Conservation (phyloP, 176 grass and related monocot species). For the Phoenix dactylifera region DNA sequence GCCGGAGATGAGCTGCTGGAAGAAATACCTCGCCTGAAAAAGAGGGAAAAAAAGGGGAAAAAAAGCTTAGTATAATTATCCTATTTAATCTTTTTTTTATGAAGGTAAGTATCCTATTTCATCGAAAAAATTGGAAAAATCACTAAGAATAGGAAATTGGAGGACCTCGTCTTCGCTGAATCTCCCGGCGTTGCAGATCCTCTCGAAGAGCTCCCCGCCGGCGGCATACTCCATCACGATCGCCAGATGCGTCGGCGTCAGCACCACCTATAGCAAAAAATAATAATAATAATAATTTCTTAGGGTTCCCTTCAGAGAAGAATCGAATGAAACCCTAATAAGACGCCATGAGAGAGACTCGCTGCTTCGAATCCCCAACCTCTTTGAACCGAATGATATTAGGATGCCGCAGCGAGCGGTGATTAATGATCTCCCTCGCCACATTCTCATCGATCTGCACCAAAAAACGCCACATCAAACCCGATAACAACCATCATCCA, state of each 20-base stretch:
- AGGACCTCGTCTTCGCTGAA: conserved; percentile 88
- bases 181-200: conserved; percentile 80
- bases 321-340: conserved; percentile 2
- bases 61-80: background rate
- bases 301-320: too few relatives aligned
- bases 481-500: background rate
- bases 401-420: conserved; percentile 75
- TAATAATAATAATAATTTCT: background rate
- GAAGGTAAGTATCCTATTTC: too few relatives aligned
- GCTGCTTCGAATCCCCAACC: conserved; percentile 20
- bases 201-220: conserved; percentile 82
- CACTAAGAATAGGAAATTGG: background rate
- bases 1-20: conserved; percentile 93
- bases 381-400: conserved; percentile 96
- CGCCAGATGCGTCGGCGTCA: conserved; percentile 79
- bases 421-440: conserved; percentile 83
- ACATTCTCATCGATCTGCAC: conserved; percentile 60
- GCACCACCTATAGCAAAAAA: conserved; percentile 35
- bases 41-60: background rate
- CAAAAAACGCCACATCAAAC: background rate
- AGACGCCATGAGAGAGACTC: background rate
- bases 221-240: conserved; percentile 95
- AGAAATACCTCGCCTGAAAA: conserved; percentile 79
- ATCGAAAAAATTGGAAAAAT: background rate
- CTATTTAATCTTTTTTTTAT: too few relatives aligned